Percentiles rank a stretch among this genome's conserved stretches.
phyloP scores from a whole-genome alignment of 768 basidiomycete genomes.

The Leccinum disarticulatum region DNA sequence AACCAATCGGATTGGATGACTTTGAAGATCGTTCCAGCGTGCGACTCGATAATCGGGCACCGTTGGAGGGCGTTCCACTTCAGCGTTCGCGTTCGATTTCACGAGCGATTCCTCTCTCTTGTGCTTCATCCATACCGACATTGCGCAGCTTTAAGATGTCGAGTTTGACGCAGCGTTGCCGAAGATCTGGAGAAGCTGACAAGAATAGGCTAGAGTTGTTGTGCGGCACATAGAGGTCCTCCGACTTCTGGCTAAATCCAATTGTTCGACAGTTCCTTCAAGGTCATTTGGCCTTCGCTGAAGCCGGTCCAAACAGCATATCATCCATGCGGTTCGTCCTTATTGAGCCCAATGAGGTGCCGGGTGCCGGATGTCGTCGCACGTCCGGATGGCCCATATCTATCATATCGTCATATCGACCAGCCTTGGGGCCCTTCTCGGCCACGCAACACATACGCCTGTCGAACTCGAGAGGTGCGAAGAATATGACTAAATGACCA shows the following conservation, averaged over 20 bases:
- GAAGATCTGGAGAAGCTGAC: neutral
- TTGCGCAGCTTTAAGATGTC: neutral
- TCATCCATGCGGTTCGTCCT: slow-evolving; percentile 38
- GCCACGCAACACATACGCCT: slow-evolving; percentile 34
- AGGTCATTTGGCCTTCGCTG: slow-evolving; percentile 1
- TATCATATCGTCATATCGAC: slow-evolving; percentile 18
- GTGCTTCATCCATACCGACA: slow-evolving; percentile 23
- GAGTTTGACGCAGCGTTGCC: slow-evolving; percentile 5
- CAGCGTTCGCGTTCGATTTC: slow-evolving; percentile 43
- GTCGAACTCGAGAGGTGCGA: slow-evolving; percentile 47
- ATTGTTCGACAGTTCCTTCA: slow-evolving; percentile 7
- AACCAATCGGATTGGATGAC: no score
- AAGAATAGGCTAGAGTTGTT: neutral
- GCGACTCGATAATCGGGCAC: slow-evolving; percentile 14
- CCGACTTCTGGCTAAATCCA: slow-evolving; percentile 46
- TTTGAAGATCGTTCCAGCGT: no score
- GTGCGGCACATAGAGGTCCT: slow-evolving; percentile 19
- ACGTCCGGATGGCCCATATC: slow-evolving; percentile 50
- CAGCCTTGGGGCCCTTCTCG: slow-evolving; percentile 5
- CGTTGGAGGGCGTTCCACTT: slow-evolving; percentile 37
- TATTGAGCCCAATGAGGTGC: slow-evolving; percentile 46
- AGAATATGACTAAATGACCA: slow-evolving; percentile 48
- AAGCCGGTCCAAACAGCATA: slow-evolving; percentile 24
- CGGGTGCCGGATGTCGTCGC: slow-evolving; percentile 38
- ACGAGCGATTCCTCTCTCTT: slow-evolving; percentile 47